Evolutionary conservation across 495 filamentous ascomycete species (phyloP).

Genomic region (Neurospora sp.): DNA sequence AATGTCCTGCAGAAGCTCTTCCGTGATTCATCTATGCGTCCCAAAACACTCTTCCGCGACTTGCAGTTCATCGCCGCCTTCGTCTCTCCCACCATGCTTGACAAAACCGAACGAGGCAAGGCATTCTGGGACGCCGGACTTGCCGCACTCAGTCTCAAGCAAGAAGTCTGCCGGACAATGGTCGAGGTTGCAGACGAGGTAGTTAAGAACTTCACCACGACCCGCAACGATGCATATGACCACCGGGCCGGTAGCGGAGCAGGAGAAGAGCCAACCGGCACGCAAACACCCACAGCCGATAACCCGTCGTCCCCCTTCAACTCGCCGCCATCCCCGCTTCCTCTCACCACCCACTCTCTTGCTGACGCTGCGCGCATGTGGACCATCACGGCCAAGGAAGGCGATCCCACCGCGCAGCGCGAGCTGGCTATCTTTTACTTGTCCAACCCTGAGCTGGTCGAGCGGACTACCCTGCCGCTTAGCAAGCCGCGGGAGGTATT

Average conservation of each 20-base stretch:
- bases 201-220: slow-evolving; percentile 45
- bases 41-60: slow-evolving; percentile 88
- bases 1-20: slow-evolving; percentile 73
- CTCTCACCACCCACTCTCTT: slow-evolving; percentile 49
- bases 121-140: slow-evolving; percentile 92
- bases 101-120: slow-evolving; percentile 78
- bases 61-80: slow-evolving; percentile 93
- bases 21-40: slow-evolving; percentile 63
- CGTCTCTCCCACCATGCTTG: slow-evolving; percentile 68
- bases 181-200: slow-evolving; percentile 78
- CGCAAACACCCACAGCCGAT: slow-evolving; percentile 4
- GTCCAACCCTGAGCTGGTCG: slow-evolving; percentile 81
- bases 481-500: slow-evolving; percentile 83
- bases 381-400: slow-evolving; percentile 91
- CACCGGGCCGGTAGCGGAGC: slow-evolving; percentile 16
- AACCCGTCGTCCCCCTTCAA: slow-evolving; percentile 13
- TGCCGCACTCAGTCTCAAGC: slow-evolving; percentile 79
- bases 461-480: slow-evolving; percentile 73
- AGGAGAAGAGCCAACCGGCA: slow-evolving; percentile 8
- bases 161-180: slow-evolving; percentile 81
- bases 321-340: slow-evolving; percentile 30
- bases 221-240: slow-evolving; percentile 19
- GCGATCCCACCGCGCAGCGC: slow-evolving; percentile 82
- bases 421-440: slow-evolving; percentile 93
- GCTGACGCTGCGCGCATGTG: slow-evolving; percentile 85